Evolutionary conservation across 2,329 filamentous ascomycete genomes (phyloP), one percentile per base, ranked within the genome.

Genomic region (Tolypocladium inflatum): DNA sequence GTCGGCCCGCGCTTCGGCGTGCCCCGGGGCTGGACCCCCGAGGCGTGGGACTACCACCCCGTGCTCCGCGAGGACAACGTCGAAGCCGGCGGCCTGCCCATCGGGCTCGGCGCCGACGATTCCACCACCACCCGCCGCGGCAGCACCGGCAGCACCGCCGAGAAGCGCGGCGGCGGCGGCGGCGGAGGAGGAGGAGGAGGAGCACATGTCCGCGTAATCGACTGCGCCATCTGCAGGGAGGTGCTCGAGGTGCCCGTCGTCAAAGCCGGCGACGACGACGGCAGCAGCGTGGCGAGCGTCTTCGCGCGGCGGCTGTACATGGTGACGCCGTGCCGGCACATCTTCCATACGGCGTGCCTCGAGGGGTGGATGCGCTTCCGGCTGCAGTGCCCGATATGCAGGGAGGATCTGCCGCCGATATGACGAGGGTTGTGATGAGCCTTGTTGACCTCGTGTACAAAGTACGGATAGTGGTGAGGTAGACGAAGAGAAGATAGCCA

Each of bases 321-420:
- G 94, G 90, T 97, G 26, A 99, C 94, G 58, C 94, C 94, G 54
- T 99, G 94, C 72, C 80, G 92, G 57, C 94, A 99, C 75, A 91
- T 97, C 54, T 99, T 99, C 71, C 94, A 99, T 70, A 94, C 87
- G 58, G 78, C 81, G 38, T 99, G 94, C 72, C 76, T 99, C 64
- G 93, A 97, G 74, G 91, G 91, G 43, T 97, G 94, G 94, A 94
- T 99, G 89, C 83, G 90, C 69, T 91, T 95, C 71, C 78, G 93
- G 59, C 74, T 99, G 67, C 91, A 96, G 75, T 99, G 94, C 74
- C 94, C 94, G 1, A 97, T 96, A 63, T 97, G 94, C 74, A 82
- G 94, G 64, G 92, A 97, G 75, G 87, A 89, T 59, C 73, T 97
- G 67, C 93, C 93, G 55, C 90, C 92, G 50, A 73, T 96, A 69